A percentile compares a stretch with the other conserved stretches of the same genome.
Evolutionary conservation across 2,329 filamentous ascomycete species (phyloP).

Genomic region (Chlorencoelia australis): DNA sequence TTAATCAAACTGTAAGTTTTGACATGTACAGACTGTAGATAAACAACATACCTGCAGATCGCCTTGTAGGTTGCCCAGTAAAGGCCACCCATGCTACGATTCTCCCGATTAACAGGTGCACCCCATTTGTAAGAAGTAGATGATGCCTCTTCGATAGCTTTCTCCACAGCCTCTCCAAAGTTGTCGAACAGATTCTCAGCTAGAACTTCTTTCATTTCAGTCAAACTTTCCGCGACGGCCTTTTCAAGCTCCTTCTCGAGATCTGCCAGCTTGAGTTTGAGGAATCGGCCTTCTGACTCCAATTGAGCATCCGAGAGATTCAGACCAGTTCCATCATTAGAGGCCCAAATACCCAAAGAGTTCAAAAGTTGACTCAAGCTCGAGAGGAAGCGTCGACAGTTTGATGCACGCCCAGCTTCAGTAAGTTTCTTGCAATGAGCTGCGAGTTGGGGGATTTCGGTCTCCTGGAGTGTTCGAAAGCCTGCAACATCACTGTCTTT

Average conservation of each 20-base stretch:
- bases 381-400: conserved; percentile 40
- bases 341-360: conserved; percentile 42
- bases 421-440: conserved; percentile 49
- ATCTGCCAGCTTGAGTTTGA: conserved; percentile 30
- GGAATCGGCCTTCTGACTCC: conserved; percentile 28
- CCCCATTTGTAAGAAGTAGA: conserved; percentile 32
- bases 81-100: conserved; percentile 35
- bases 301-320: conserved; percentile 33
- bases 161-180: conserved; percentile 30
- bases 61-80: conserved; percentile 43
- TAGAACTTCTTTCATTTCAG: conserved; percentile 32
- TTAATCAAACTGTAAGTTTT: too few species aligned
- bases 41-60: too few species aligned
- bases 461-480: conserved; percentile 42
- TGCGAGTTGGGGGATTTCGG: conserved; percentile 31
- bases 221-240: conserved; percentile 30
- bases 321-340: conserved; percentile 31
- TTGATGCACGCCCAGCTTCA: conserved; percentile 34
- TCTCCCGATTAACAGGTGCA: conserved; percentile 24
- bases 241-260: conserved; percentile 34
- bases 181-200: conserved; percentile 37
- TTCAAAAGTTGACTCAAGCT: conserved; percentile 40
- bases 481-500: conserved; percentile 43
- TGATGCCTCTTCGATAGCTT: conserved; percentile 30
- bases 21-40: too few species aligned